Evolutionary conservation across 306 rosid species (phyloP), one percentile per base, ranked within the genome.

Genomic region (Citrullus mucosospermus): DNA sequence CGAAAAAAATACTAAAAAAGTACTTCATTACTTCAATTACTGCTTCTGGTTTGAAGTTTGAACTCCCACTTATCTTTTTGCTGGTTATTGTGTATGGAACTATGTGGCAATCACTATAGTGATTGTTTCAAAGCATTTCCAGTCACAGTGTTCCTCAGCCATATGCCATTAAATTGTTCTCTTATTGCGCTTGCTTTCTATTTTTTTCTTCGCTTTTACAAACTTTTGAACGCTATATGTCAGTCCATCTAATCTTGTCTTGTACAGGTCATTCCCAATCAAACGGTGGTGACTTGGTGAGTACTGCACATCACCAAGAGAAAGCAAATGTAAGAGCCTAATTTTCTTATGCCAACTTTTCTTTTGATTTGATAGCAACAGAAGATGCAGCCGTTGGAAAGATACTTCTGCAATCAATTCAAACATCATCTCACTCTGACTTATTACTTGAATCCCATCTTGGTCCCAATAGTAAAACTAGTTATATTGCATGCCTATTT

Each of bases 261-360:
- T 74, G 54, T 38, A 38, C 73, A 94, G 97, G 92, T 77, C 86
- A 84, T 78, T 86, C 88, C 44, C 83, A 78, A 75, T 88, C 78
- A 81, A 72, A 76, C 78, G 84, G 85, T 85, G 86, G 86, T 74
- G 82, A 65, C 83, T 53, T 81, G 71, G 91, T 84, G 78, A 87
- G 91, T 72, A 82, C 75, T 43, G 16, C 76, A 53, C 76, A 70
- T 62, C 81, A 82, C 76, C 86, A 75, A 44, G 87, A 87, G 79
- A 77, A 80, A 44, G 81, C 81, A 79, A 66, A 75, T 12, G 98
- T 93, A 85, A 62, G 91, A 58, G 67, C 76, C 77, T 65, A 77
- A 54, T 77, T 43, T 59, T n/a, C 34, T 5, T 8, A 72, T 60
- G 58, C 76, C 50, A 50, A 60, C 7, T 56, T 4, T 17, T 18